Percentiles rank a stretch among this genome's conserved stretches.
phyloP scores from a whole-genome alignment of 495 filamentous ascomycete species.

The Cercophora sp. region DNA sequence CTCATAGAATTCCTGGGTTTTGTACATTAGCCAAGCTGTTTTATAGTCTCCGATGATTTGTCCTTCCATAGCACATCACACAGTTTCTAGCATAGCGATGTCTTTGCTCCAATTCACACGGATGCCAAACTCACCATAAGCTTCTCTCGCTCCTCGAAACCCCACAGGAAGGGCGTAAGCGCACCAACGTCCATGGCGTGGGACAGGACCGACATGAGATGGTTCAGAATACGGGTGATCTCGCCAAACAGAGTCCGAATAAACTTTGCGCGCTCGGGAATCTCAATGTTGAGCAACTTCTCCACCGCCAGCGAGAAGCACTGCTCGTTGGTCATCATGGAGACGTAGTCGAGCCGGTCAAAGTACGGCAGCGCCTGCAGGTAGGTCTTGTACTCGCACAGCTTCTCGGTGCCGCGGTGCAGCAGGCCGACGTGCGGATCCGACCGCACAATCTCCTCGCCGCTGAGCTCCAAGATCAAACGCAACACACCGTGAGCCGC shows the following conservation, averaged over 20 bases:
- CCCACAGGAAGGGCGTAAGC: constrained; percentile 97
- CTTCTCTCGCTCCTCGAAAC: constrained; percentile 99
- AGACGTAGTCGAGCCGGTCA: constrained; percentile 97
- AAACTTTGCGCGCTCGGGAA: constrained; percentile 93
- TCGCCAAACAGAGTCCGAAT: constrained; percentile 96
- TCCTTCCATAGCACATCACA: not conserved
- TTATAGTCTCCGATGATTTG: too few relatives aligned
- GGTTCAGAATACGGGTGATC: constrained; percentile 92
- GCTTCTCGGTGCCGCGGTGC: constrained; percentile 97
- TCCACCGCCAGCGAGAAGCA: constrained; percentile 93
- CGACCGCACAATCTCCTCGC: constrained; percentile 93
- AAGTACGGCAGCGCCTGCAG: constrained; percentile 98
- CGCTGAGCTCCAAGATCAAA: constrained; percentile 94
- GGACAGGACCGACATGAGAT: constrained; percentile 95
- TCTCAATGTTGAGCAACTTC: constrained; percentile 96
- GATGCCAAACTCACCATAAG: constrained; percentile 92
- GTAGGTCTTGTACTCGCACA: constrained; percentile 99
- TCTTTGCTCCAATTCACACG: too few relatives aligned
- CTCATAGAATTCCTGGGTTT: constrained; percentile 94
- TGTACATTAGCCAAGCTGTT: constrained; percentile 11
- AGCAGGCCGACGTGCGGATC: constrained; percentile 97
- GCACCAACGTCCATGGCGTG: constrained; percentile 99
- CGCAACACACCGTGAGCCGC: constrained; percentile 98
- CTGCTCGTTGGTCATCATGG: constrained; percentile 99
- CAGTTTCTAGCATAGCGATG: too few relatives aligned